Evolutionary conservation across 2,329 filamentous ascomycete genomes (phyloP), one percentile per base, ranked within the genome.

Genomic region (Ceratocystiopsis minuta): DNA sequence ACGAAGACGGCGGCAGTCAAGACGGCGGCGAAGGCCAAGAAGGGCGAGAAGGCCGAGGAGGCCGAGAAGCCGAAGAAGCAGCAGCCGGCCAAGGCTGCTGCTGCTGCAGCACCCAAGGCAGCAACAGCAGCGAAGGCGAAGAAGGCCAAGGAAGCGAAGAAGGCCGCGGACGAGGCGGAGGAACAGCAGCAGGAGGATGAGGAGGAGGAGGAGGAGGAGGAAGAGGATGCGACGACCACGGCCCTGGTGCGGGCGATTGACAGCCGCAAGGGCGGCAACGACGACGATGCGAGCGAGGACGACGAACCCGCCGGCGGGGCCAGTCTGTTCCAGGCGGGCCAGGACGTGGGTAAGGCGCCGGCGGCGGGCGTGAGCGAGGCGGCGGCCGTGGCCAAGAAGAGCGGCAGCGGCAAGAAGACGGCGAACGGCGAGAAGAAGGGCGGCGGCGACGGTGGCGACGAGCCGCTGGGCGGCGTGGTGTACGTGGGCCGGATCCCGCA

Each of bases 401-500:
- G 36, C 4, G 34, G 35, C 3, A 28, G 39, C 31, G 28, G 20
- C 35, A 32, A 17, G 20, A 41, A 38, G 35, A 35, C 20, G 16
- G 42, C 42, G 28, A 18, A 34, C 24, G 15, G 16, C 24, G 15
- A 39, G 39, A 15, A 34, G 46, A 42, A 60, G 56, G 44, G 55
- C 56, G 28, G 41, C 48, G 17, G 53, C 55, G 41, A 48, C 54
- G 31, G 68, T 67, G 48, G 42, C 32, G 47, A 47, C 15, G 45
- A 45, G 18, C 45, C 45, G 37, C 38, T 43, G 43, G 74, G 82
- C 2, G 88, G 87, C 38, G 78, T 90, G 35, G 70, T 96, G 54
- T 96, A 94, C 62, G 70, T 98, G 53, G 86, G 84, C 56, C 84
- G 86, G 20, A 54, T 56, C 28, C 56, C 53, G 45, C 57, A 61